Evolutionary conservation across 2,329 filamentous ascomycete genomes (phyloP), one percentile per base, ranked within the genome.

Genomic region (Pseudogymnoascus sp.): DNA sequence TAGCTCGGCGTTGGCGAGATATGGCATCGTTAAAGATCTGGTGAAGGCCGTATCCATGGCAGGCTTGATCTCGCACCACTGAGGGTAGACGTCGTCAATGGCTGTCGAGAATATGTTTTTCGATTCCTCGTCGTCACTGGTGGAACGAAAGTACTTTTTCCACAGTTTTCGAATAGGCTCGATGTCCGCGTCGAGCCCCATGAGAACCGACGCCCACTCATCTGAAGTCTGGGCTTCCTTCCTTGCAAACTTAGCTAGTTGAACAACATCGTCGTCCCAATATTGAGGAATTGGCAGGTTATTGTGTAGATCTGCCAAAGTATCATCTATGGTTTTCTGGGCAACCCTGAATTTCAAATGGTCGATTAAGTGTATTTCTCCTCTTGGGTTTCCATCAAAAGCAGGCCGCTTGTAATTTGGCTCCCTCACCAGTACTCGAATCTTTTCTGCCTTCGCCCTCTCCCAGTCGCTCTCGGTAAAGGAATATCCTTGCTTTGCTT

Each of bases 291-390:
- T 38, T 12, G 25, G 42, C 2, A 72, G 63, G 4, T 38, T 49
- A 0, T 70, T 59, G 3, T 71, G 62, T 9, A 79, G 69, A 1
- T 65, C 61, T 0, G 62, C 59, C 7, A 74, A 65, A 0, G 74
- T 74, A 14, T 71, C 68, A 0, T 70, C 64, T n/a, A 77, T 72
- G 21, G 75, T 75, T 1, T 63, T 72, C 11, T 79, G 72, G 0
- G 84, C 80, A 1, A 86, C 75, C 0, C 72, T 66, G 16, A 85
- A 88, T 66, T 83, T 86, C 6, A 91, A 75, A 38, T 80, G 78
- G 69, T 91, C 88, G 4, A 88, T 78, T 3, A 90, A 82, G 63
- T 89, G 83, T 37, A 66, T 67, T 62, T 75, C 21, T 65, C 61
- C 21, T 65, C 61, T 38, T 0, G 12, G 16, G 1, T 56, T 34